A percentile compares a stretch with the other conserved stretches of the same genome.
Evolutionary conservation across 345 rosid genomes (phyloP).

Genomic region (Camelina hispida): DNA sequence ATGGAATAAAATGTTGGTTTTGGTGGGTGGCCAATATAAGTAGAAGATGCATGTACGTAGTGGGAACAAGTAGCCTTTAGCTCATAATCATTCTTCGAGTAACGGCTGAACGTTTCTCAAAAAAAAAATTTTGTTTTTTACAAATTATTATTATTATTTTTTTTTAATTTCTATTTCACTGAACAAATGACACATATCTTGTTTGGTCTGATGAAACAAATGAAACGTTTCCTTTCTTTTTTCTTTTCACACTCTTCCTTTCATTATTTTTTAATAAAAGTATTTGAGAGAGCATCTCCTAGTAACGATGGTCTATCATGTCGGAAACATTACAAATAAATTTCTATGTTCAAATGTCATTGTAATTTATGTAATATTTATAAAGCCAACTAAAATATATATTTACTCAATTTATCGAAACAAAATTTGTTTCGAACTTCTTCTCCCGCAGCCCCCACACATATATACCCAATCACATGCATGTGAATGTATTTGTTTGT

Average conservation of each 20-base stretch:
- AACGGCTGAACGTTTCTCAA: too few relatives aligned
- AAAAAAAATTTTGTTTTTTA: too few relatives aligned
- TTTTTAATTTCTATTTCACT: too few relatives aligned
- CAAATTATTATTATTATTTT: too few relatives aligned
- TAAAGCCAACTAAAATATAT: conserved; percentile 4
- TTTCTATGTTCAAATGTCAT: not conserved
- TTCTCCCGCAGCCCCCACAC: conserved; percentile 1
- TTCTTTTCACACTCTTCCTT: too few relatives aligned
- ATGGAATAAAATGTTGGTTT: not conserved
- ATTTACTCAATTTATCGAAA: not conserved
- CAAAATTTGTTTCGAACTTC: conserved; percentile 1
- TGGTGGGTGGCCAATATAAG: not conserved
- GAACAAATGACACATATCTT: too few relatives aligned
- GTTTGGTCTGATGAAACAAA: too few relatives aligned
- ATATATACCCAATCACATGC: conserved; percentile 35
- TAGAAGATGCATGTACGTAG: conserved; percentile 31
- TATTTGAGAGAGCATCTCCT: too few relatives aligned
- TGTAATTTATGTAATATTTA: not conserved
- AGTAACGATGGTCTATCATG: not conserved
- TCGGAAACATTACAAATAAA: conserved; percentile 29
- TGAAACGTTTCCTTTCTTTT: too few relatives aligned
- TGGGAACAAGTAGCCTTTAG: conserved; percentile 24
- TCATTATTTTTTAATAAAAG: too few relatives aligned
- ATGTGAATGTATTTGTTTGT: conserved; percentile 24
- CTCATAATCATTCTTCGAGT: conserved; percentile 15